phyloP scores from a whole-genome alignment of 208 protist genomes.

The Leishmania braziliensis region DNA sequence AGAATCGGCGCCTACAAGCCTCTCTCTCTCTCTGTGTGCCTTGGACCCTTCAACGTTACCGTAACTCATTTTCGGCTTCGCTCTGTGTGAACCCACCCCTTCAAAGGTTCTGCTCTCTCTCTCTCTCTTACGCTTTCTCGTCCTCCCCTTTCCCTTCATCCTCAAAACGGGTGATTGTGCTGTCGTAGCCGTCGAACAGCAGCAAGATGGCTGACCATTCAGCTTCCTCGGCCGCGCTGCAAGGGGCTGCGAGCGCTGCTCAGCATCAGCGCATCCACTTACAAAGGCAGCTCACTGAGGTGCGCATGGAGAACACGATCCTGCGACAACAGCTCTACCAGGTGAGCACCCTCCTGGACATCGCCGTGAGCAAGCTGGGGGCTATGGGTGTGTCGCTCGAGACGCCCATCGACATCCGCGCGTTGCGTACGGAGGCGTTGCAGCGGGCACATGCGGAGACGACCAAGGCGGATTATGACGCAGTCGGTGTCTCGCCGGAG shows the following conservation, averaged over 20 bases:
- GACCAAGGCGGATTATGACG: conserved; percentile 29
- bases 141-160: neutral
- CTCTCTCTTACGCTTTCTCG: neutral
- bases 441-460: conserved; percentile 35
- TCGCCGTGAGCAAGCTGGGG: conserved; percentile 83
- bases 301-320: conserved; percentile 76
- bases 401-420: conserved; percentile 76
- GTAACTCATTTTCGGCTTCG: neutral
- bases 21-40: neutral
- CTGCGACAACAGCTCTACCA: conserved; percentile 85
- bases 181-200: neutral
- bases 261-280: conserved; percentile 78
- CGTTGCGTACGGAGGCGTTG: conserved; percentile 60
- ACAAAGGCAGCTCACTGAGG: conserved; percentile 69
- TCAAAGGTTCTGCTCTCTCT: neutral
- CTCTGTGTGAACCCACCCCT: neutral
- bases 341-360: conserved; percentile 77
- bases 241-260: conserved; percentile 47
- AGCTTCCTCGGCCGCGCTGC: conserved; percentile 24
- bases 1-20: neutral
- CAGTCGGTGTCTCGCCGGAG: conserved; percentile 20
- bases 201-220: conserved; percentile 17
- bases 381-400: conserved; percentile 75
- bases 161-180: neutral
- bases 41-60: neutral